Evolutionary conservation across 1,139 yeast genomes (phyloP), one percentile per base, ranked within the genome.

Genomic region (Kluyveromyces sp.): DNA sequence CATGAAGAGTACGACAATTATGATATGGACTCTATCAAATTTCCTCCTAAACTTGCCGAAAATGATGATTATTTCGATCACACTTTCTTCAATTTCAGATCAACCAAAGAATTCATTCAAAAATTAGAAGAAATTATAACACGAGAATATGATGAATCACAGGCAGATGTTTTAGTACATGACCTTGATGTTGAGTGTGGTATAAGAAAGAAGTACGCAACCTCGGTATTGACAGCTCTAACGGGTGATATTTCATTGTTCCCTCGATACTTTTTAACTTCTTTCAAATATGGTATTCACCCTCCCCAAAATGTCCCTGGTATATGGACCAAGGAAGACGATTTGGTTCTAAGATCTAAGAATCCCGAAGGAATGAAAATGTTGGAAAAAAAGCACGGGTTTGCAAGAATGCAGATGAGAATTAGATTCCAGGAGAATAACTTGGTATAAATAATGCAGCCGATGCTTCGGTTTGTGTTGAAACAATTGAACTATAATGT

Each of bases 251-350:
- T 74, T 40, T 65, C 68, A 49, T 63, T 72, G 26, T 71, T 75
- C 46, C 70, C 75, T 45, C 69, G 71, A 43, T 75, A 73, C 45
- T 67, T 75, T 48, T 61, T 70, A 44, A 58, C 68, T 45, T 74
- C 73, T 57, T 64, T 75, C 42, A 63, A 68, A 46, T 66, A 71
- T 31, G 73, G 73, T 26, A 67, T 67, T 36, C 67, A 72, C 46
- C 74, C 75, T 2, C 73, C 77, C 47, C 55, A 60, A 45, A 61
- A 72, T 45, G 68, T 69, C 25, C 67, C 73, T 21, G 78, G 78
- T 36, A 71, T 74, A 44, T 75, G 78, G 78, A 73, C 78, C 1
- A 63, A 67, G 34, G 73, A 70, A 42, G 76, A 74, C 60, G 79
- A 75, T 50, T 63, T 57, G 21, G 57, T 61, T 51, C 49, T 68